phyloP scores from a whole-genome alignment of 2,329 filamentous ascomycete species.

The Fonsecaea monophora region DNA sequence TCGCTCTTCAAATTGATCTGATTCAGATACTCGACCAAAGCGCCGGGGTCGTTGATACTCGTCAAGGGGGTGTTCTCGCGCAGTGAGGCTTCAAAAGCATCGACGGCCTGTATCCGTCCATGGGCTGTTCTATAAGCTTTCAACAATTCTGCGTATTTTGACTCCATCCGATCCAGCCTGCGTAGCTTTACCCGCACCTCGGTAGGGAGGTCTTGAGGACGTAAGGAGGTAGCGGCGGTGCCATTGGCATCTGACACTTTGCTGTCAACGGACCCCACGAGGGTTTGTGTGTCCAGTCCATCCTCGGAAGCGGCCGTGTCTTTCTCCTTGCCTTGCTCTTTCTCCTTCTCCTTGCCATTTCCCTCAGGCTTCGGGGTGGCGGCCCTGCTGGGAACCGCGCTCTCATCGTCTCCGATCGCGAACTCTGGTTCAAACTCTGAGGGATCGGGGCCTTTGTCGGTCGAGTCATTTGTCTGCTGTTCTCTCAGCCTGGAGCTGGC shows the following conservation, averaged over 20 bases:
- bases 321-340: conserved; percentile 35
- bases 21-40: conserved; percentile 86
- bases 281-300: conserved; percentile 39
- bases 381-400: conserved; percentile 62
- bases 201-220: conserved; percentile 66
- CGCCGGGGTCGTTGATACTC: conserved; percentile 82
- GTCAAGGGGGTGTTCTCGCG: conserved; percentile 91
- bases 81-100: conserved; percentile 88
- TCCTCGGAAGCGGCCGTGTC: conserved; percentile 40
- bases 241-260: conserved; percentile 37
- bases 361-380: conserved; percentile 63
- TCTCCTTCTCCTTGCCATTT: conserved; percentile 44
- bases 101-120: conserved; percentile 81
- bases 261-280: conserved; percentile 40
- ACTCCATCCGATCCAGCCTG: conserved; percentile 88
- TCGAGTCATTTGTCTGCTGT: conserved; percentile 50
- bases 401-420: conserved; percentile 81
- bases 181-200: conserved; percentile 78
- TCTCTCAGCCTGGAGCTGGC: conserved; percentile 44
- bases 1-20: conserved; percentile 85
- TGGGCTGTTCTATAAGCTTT: conserved; percentile 93
- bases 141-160: conserved; percentile 85
- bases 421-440: conserved; percentile 87
- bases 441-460: conserved; percentile 74
- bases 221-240: conserved; percentile 40